Evolutionary conservation across 202 grass and related monocot species (phyloP), one percentile per base, ranked within the genome.

Genomic region (Cymbopogon flexuosus): DNA sequence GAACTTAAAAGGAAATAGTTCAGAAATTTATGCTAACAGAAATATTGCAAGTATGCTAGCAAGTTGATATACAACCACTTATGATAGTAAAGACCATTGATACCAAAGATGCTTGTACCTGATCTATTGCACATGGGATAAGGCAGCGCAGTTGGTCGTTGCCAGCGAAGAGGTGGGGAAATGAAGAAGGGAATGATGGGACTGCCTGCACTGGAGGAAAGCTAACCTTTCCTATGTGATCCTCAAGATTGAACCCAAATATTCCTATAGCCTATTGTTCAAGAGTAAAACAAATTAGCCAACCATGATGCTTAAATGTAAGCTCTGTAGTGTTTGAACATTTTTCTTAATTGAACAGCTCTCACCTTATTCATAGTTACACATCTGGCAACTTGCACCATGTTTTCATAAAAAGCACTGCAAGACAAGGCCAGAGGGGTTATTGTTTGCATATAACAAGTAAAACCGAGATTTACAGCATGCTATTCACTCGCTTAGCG

Each of bases 111-210:
- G 72, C 58, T 31, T 54, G 18, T 77, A 98, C 95, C 95, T 98
- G 95, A 76, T 98, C 95, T 68, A 98, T 94, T 43, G 95, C 95
- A 72, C 92, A 98, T 77, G 95, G 95, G 22, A 98, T 94, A 54
- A 98, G 83, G n/a, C 95, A 98, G 61, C 90, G 90, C 61, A 93
- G 84, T 37, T 94, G 88, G 58, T 91, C 85, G 36, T 91, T 91
- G 72, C 86, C 84, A 73, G 64, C 39, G 41, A 98, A 95, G 80
- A 91, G 87, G 75, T 98, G 92, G 7, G 95, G 95, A 91, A 98
- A 98, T 57, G 92, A 93, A 79, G 86, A 93, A 84, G 95, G 90
- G 61, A 98, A 98, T 80, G 92, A 98, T 76, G 95, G 95, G 41
- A 81, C 95, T 54, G 95, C 95, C 75, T 98, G 96, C 57, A 98